Conservation (phyloP, 768 basidiomycete species). For the Astraeus odoratus region DNA sequence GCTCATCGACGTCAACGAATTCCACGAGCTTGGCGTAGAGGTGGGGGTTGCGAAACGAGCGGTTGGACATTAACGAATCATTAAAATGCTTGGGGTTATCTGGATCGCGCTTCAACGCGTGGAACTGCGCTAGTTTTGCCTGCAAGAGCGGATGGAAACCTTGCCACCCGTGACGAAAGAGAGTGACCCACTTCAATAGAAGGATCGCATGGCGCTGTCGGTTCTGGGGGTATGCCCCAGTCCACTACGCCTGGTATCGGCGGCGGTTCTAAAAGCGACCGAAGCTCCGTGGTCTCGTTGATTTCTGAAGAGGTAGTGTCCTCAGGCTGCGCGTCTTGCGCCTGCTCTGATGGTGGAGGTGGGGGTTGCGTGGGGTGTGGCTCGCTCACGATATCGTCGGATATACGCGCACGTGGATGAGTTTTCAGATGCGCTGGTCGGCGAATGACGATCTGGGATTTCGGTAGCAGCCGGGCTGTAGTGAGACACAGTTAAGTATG, state of each 20-base stretch:
- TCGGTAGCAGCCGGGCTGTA: slow-evolving; percentile 37
- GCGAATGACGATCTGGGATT: slow-evolving; percentile 57
- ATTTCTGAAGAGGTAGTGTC: slow-evolving; percentile 16
- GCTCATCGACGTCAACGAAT: slow-evolving; percentile 88
- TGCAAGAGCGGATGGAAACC: slow-evolving; percentile 23
- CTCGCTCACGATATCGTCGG: slow-evolving; percentile 35
- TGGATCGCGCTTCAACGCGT: slow-evolving; percentile 58
- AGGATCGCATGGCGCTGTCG: slow-evolving; percentile 51
- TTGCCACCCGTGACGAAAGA: neutral
- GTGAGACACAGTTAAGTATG: neutral
- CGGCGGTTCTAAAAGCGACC: slow-evolving; percentile 53
- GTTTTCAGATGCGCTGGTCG: slow-evolving; percentile 40
- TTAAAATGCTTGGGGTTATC: slow-evolving; percentile 83
- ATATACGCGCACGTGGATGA: slow-evolving; percentile 43
- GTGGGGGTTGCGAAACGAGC: slow-evolving; percentile 93
- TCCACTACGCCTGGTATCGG: slow-evolving; percentile 57
- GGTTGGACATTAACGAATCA: slow-evolving; percentile 87
- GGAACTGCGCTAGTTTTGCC: slow-evolving; percentile 80
- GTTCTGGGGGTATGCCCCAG: slow-evolving; percentile 71
- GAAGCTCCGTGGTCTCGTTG: slow-evolving; percentile 49
- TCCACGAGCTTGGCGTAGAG: slow-evolving; percentile 94
- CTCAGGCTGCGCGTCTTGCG: slow-evolving; percentile 8
- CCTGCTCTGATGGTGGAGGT: slow-evolving; percentile 14
- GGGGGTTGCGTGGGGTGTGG: slow-evolving; percentile 4
- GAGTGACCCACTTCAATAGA: slow-evolving; percentile 45